Evolutionary conservation across 352 stramenopile species (phyloP).

Genomic region (Phytophthora hibernalis): DNA sequence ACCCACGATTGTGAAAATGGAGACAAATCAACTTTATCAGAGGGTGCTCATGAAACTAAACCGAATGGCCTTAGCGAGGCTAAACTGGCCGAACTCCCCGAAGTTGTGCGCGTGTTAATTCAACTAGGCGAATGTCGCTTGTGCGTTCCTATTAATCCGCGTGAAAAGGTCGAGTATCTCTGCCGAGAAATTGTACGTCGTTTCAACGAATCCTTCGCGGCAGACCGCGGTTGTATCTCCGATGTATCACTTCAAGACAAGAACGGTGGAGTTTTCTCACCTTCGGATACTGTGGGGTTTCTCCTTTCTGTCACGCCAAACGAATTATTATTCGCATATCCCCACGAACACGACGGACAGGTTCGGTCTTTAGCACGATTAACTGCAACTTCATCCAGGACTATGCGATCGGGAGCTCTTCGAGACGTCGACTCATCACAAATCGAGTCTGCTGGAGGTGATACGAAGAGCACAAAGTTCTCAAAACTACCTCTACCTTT

Average conservation of each 20-base stretch:
- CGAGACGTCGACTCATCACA: neutral
- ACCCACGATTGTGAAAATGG: neutral
- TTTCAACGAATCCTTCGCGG: conserved; percentile 66
- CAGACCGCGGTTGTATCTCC: conserved; percentile 34
- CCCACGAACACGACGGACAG: conserved; percentile 19
- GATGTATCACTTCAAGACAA: conserved; percentile 63
- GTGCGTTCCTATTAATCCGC: conserved; percentile 63
- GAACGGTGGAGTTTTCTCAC: conserved; percentile 58
- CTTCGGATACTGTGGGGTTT: conserved; percentile 56
- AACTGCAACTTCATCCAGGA: conserved; percentile 9
- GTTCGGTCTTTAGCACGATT: conserved; percentile 32
- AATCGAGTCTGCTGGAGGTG: neutral
- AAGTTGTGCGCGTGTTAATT: conserved; percentile 57
- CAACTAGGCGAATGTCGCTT: conserved; percentile 63
- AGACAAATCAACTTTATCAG: neutral
- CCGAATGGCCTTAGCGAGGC: conserved; percentile 18
- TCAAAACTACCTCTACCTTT: conserved; percentile 70
- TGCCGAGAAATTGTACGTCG: conserved; percentile 63
- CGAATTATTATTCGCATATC: conserved; percentile 41
- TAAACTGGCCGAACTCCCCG: conserved; percentile 36
- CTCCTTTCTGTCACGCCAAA: conserved; percentile 22
- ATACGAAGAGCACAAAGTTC: conserved; percentile 33
- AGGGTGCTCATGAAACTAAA: conserved; percentile 2
- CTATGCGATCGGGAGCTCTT: neutral
- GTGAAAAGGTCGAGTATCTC: conserved; percentile 49